A percentile compares a stretch with the other conserved stretches of the same genome.
Evolutionary conservation across 2,329 filamentous ascomycete species (phyloP).

Genomic region (Trichocomaceae sp.): DNA sequence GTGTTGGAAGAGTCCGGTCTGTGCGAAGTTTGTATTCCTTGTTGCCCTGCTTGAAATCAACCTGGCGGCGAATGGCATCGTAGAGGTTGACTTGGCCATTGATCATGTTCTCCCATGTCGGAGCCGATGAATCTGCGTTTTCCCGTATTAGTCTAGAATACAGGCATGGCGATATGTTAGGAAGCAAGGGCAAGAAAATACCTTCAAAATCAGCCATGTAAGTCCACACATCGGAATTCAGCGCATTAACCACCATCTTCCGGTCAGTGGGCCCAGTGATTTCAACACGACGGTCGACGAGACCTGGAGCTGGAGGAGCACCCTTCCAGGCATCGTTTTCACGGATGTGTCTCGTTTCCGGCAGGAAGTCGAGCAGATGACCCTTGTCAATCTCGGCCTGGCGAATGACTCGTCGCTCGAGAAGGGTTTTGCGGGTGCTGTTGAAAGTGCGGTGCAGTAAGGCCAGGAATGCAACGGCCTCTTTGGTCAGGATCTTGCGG

Average conservation of each 20-base stretch:
- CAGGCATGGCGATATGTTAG: background rate
- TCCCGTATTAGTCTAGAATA: conserved; percentile 6
- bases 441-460: conserved; percentile 96
- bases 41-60: conserved; percentile 90
- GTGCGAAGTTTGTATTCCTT: conserved; percentile 98
- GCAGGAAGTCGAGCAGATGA: conserved; percentile 82
- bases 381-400: conserved; percentile 93
- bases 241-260: conserved; percentile 97
- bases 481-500: conserved; percentile 84
- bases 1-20: conserved; percentile 76
- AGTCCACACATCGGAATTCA: conserved; percentile 95
- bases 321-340: conserved; percentile 93
- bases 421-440: conserved; percentile 73
- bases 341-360: conserved; percentile 91
- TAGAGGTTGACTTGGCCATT: conserved; percentile 97
- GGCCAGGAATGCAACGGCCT: conserved; percentile 85
- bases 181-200: conserved; percentile 43
- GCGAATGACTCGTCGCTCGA: conserved; percentile 77
- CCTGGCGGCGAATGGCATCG: conserved; percentile 85
- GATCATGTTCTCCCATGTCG: conserved; percentile 99
- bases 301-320: conserved; percentile 80
- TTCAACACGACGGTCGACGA: conserved; percentile 89
- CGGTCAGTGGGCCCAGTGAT: conserved; percentile 96
- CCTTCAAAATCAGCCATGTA: conserved; percentile 99
- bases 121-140: conserved; percentile 74